Base-by-base conservation (phyloP, 352 stramenopile genomes). In the Chrysophaeum taylorii region DNA sequence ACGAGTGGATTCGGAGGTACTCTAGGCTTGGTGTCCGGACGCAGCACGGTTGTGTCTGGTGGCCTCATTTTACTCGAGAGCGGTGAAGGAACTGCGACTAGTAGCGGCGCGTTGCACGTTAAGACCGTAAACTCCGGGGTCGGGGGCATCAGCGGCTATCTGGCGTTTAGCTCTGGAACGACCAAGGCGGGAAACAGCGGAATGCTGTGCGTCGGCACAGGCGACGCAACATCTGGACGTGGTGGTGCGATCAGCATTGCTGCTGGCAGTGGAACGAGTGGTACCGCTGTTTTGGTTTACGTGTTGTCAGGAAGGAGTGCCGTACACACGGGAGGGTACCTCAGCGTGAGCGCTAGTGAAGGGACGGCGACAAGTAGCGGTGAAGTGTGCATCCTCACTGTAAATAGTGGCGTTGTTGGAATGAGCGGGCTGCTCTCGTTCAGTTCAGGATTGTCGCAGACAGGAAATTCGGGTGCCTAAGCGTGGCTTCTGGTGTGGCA, bases 231-330 rank as follows among this genome's bases (percentile, higher is more conserved):
- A 15, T 81, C 75, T 39, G 84, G 85, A 2, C 78, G 79, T 38
- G 86, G 84, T n/a, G 87, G 87, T 31, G 83, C 80, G 53, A 82
- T 93, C 43, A 76, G 79, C 71, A 66, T 88, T n/a, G 63, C 57
- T n/a, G 84, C 90, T 64, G 85, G 85, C 23, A 67, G 33, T 35
- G 87, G 85, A 31, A 74, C 61, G 41, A 39, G 54, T 37, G 52
- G 64, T 23, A 23, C 29, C 23, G 70, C 45, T 64, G 86, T 84
- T 29, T 74, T 74, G 53, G 75, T 92, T 42, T n/a, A n/a, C n/a
- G n/a, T n/a, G n/a, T n/a, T n/a, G n/a, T n/a, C n/a, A n/a, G n/a
- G n/a, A n/a, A n/a, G n/a, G n/a, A n/a, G n/a, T n/a, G n/a, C n/a
- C n/a, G n/a, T n/a, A n/a, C n/a, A n/a, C n/a, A n/a, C n/a, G n/a